These are phyloP conservation scores for Stipa capillata DNA, from an alignment of 176 grass and related monocot genomes.

Conservation along the genomic window DNA sequence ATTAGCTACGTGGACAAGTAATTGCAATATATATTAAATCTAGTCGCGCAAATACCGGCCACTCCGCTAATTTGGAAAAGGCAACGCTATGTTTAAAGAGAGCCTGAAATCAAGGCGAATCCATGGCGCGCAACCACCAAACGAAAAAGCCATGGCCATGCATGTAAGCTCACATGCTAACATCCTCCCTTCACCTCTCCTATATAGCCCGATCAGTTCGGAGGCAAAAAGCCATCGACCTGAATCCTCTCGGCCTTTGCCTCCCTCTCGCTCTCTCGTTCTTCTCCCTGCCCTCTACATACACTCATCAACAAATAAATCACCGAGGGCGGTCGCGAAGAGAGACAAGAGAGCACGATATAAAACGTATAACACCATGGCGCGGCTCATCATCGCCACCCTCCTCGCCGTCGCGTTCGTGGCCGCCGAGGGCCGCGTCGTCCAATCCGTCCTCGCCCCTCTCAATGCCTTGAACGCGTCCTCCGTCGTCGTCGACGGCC, in stretches of 20 bases:
- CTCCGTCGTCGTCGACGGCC: neutral
- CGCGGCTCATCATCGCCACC: neutral
- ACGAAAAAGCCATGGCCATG: neutral
- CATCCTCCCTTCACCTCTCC: neutral
- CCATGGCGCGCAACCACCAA: neutral
- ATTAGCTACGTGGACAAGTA: too few species aligned
- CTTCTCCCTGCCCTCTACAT: neutral
- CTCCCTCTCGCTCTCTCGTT: neutral
- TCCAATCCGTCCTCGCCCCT: neutral
- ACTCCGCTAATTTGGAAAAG: too few species aligned
- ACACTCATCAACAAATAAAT: neutral
- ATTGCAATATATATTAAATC: too few species aligned
- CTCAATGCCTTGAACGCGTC: neutral
- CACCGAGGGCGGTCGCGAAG: conserved; percentile 5
- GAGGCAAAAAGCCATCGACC: neutral
- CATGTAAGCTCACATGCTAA: neutral
- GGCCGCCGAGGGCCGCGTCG: neutral
- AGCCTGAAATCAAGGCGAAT: neutral
- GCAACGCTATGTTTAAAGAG: neutral
- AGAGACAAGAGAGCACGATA: neutral
- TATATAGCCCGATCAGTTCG: neutral
- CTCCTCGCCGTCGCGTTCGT: neutral
- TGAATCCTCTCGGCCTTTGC: neutral
- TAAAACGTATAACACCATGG: conserved; percentile 34
- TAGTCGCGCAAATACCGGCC: too few species aligned